Percentiles rank a stretch among this genome's conserved stretches.
Evolutionary conservation across 2,329 filamentous ascomycete genomes (phyloP).

Genomic region (Cladosporium sp.): DNA sequence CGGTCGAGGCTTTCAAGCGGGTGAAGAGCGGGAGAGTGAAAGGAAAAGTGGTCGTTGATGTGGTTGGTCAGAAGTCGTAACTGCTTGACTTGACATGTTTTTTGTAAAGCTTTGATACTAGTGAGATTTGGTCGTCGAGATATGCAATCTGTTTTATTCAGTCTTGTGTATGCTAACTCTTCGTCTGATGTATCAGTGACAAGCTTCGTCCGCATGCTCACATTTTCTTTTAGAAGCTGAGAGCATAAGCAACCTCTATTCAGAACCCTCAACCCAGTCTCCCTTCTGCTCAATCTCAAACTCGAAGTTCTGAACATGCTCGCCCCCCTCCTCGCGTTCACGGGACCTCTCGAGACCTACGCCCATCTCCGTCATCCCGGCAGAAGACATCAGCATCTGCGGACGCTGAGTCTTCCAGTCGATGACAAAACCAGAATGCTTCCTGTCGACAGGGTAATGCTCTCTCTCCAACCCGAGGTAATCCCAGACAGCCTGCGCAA

Average conservation of each 20-base stretch:
- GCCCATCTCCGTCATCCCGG: background rate
- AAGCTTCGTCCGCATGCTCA: no score
- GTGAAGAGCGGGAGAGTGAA: conserved; percentile 52
- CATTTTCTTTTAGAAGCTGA: no score
- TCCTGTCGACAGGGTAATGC: background rate
- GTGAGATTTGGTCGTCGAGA: no score
- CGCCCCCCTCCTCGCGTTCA: background rate
- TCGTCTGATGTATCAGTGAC: no score
- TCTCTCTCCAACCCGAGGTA: background rate
- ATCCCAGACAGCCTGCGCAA: background rate
- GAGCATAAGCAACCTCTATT: no score
- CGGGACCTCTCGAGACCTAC: background rate
- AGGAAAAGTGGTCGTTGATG: conserved; percentile 54
- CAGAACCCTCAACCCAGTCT: background rate
- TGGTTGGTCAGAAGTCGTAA: no score
- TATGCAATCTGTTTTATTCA: no score
- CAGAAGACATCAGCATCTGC: background rate
- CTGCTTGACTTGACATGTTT: no score
- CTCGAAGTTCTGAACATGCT: background rate
- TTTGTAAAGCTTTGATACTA: no score
- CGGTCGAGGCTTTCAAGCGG: conserved; percentile 53
- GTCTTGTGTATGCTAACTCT: no score
- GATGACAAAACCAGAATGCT: background rate
- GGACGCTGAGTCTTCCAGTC: background rate
- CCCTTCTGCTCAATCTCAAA: background rate